Conservation (phyloP, 495 filamentous ascomycete genomes). For the Cenococcum geophilum region DNA sequence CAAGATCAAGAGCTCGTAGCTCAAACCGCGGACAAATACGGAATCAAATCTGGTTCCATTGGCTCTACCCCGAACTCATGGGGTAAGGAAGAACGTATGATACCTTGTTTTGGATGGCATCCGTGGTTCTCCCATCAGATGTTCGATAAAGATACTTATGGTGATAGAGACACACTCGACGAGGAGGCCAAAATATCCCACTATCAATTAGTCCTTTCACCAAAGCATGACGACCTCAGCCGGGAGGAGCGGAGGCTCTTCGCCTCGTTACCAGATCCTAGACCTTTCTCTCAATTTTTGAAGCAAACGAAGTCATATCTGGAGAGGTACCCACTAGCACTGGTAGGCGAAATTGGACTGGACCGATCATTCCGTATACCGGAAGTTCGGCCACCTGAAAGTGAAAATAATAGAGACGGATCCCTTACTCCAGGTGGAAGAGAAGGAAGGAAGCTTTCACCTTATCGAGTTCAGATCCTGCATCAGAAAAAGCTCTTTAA, state of each 20-base stretch:
- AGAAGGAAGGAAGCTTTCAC: slow-evolving; percentile 69
- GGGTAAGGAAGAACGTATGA: slow-evolving; percentile 40
- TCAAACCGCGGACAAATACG: slow-evolving; percentile 51
- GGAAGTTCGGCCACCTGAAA: slow-evolving; percentile 49
- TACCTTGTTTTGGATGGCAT: slow-evolving; percentile 96
- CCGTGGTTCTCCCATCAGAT: slow-evolving; percentile 96
- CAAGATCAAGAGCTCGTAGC: slow-evolving; percentile 85
- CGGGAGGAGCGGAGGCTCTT: slow-evolving; percentile 55
- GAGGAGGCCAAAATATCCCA: slow-evolving; percentile 54
- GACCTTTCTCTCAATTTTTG: slow-evolving; percentile 60
- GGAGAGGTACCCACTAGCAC: slow-evolving; percentile 54
- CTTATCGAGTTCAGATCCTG: slow-evolving; percentile 64
- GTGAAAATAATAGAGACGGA: slow-evolving; percentile 48
- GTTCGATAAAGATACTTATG: slow-evolving; percentile 52
- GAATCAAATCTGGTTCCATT: slow-evolving; percentile 30
- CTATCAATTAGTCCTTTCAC: slow-evolving; percentile 63
- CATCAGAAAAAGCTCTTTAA: slow-evolving; percentile 73
- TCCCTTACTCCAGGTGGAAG: slow-evolving; percentile 71
- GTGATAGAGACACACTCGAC: slow-evolving; percentile 40
- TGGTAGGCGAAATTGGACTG: slow-evolving; percentile 85
- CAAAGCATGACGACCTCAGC: slow-evolving; percentile 39
- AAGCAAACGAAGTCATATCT: slow-evolving; percentile 59
- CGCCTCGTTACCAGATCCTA: slow-evolving; percentile 61
- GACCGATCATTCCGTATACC: slow-evolving; percentile 85
- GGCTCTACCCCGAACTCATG: neutral